Percentiles rank a stretch among this genome's conserved stretches.
These are phyloP conservation scores for Lolium perenne DNA, from an alignment of 176 grass and related monocot species.

Conservation along the genomic window DNA sequence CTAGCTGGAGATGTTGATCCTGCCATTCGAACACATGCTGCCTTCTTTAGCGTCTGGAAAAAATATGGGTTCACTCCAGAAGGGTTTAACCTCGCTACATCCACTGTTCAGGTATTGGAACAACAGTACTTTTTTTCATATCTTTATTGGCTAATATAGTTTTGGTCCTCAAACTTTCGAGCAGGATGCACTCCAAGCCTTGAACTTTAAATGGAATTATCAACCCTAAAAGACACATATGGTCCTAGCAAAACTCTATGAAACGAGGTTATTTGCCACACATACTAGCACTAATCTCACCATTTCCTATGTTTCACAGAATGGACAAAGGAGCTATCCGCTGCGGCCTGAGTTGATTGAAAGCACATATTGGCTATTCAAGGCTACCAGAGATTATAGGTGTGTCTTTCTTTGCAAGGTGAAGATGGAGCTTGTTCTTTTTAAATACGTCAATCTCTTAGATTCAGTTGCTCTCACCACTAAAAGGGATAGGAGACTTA, in stretches of 20 bases:
- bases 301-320: constrained; percentile 48
- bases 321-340: constrained; percentile 92
- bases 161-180: constrained; percentile 12
- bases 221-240: neutral
- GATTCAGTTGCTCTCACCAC: neutral
- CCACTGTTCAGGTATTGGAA: constrained; percentile 72
- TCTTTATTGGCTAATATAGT: constrained; percentile 4
- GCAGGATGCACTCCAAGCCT: neutral
- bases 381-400: constrained; percentile 97
- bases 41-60: constrained; percentile 99
- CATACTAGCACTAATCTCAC: constrained; percentile 23
- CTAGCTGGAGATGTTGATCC: constrained; percentile 97
- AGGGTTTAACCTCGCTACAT: constrained; percentile 96
- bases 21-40: constrained; percentile 95
- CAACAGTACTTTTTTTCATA: constrained; percentile 16
- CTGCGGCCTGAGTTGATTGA: constrained; percentile 95
- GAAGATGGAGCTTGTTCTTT: constrained; percentile 39
- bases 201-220: constrained; percentile 27
- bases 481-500: constrained; percentile 6
- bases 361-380: constrained; percentile 98
- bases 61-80: constrained; percentile 97
- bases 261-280: neutral
- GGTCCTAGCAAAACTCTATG: neutral
- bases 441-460: constrained; percentile 8
- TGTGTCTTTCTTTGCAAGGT: constrained; percentile 61